Evolutionary conservation across 192 early-diverging fungal species (phyloP).

Genomic region (Entomortierella chlamydospora): DNA sequence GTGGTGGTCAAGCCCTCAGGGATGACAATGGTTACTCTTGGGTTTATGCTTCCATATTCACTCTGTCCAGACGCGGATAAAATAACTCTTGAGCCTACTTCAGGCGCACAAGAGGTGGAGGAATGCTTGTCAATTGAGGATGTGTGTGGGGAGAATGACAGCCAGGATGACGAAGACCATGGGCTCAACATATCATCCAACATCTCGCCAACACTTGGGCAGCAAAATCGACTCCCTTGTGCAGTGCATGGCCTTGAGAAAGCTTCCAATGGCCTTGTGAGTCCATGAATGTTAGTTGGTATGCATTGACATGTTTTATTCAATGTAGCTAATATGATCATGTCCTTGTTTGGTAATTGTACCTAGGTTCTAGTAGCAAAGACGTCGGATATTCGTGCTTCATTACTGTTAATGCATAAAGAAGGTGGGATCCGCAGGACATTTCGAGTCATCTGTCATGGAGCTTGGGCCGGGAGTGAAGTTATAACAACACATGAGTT

Average conservation of each 20-base stretch:
- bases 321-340: neutral
- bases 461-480: conserved; percentile 9
- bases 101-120: conserved; percentile 37
- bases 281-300: neutral
- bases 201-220: conserved; percentile 35
- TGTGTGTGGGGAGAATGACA: neutral
- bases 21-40: conserved; percentile 40
- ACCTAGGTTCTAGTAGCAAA: conserved; percentile 60
- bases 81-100: neutral
- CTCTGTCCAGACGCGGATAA: conserved; percentile 17
- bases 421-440: conserved; percentile 27
- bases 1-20: conserved; percentile 72
- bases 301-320: neutral
- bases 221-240: conserved; percentile 28
- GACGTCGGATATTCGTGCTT: conserved; percentile 31
- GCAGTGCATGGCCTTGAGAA: conserved; percentile 67
- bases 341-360: neutral
- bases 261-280: conserved; percentile 65
- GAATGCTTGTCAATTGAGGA: neutral
- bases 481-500: neutral
- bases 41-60: conserved; percentile 45
- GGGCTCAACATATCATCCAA: conserved; percentile 44
- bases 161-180: conserved; percentile 4
- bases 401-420: conserved; percentile 49
- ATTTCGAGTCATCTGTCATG: conserved; percentile 56